Base-by-base conservation (phyloP, 768 basidiomycete species). In the Cystobasidium onofrii region DNA sequence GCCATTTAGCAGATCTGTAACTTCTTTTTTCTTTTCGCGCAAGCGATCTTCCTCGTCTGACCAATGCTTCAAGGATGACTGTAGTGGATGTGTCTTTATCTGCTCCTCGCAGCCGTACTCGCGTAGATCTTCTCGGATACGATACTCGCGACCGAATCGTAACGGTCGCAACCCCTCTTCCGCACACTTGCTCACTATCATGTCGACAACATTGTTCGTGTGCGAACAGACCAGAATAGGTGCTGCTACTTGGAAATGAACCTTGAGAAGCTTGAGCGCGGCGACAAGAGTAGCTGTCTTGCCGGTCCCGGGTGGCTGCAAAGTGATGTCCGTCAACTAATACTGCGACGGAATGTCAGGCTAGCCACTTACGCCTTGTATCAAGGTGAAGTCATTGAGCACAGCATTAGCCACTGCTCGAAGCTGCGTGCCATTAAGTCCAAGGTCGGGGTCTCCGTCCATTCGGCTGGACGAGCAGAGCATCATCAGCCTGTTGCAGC, bases 161-260 rank as follows among this genome's bases (percentile, higher is more conserved):
- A 95, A 81, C 0, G 92, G 88, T 75, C 87, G 87, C 57, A 94
- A 80, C 1, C 87, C 86, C 0, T 85, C 83, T 7, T 78, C 70
- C 0, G 82, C 80, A 29, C 93, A 83, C 0, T 90, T 90, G 78
- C 89, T 88, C 43, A 93, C 87, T 10, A 96, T 86, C 76, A 94
- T 91, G 79, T 96, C 92, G 23, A 94, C 91, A 0, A 94, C 92
- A 23, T 87, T 90, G 77, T 96, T 94, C 46, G 94, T 96, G 79
- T 90, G 95, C 0, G 93, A 93, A 80, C 90, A 91, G n/a, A 95
- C 89, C 17, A 97, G 85, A 46, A 95, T 83, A 0, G 92, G 92
- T 41, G 89, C 86, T 4, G 90, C 86, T 12, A 94, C 87, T 80
- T 89, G 84, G 80, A 93, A 97, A 78, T 91, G 87, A 1, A 82